Evolutionary conservation across 257 asterid genomes (phyloP), one percentile per base, ranked within the genome.

Genomic region (Linaria vulgaris): DNA sequence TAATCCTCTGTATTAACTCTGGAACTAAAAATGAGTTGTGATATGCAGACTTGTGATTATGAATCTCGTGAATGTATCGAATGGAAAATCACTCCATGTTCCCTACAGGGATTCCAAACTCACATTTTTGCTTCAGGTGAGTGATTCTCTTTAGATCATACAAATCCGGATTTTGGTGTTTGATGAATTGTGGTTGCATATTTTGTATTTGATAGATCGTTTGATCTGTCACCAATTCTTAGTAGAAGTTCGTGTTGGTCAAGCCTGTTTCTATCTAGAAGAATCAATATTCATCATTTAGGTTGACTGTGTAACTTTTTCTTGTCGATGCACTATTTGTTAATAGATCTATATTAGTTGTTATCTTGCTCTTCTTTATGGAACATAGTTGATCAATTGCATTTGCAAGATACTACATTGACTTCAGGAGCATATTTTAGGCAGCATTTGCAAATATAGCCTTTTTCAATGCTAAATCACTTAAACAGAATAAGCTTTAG

Each of bases 61-160:
- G 99, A 94, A 94, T 72, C 94, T 94, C 52, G 97, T 94, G 67
- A 90, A 77, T 67, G 65, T 87, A 67, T 90, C 97, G 66, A 90
- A 81, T 78, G 97, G 99, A 70, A 94, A 85, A 74, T 75, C 95
- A 17, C 91, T 67, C 31, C 97, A 94, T 67, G 92, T 94, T 77
- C 99, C 97, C 64, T 94, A 94, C 72, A 85, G 99, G 69, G 97
- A 94, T 78, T 94, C 99, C 49, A 94, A 90, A 83, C 95, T 90
- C 69, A 94, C 99, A n/a, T 90, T 92, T 83, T 82, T 90, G 82
- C 95, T 94, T 70, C 97, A 94, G 99, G 99, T 94, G 69, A 72
- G 53, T 68, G 44, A 27, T 67, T 66, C n/a, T 70, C 16, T 46
- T 68, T 65, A 51, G 45, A 68, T 59, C 50, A 17, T 20, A 72